Evolutionary conservation across 331 rosid species (phyloP), one percentile per base, ranked within the genome.

Genomic region (Phaseolus coccineus): DNA sequence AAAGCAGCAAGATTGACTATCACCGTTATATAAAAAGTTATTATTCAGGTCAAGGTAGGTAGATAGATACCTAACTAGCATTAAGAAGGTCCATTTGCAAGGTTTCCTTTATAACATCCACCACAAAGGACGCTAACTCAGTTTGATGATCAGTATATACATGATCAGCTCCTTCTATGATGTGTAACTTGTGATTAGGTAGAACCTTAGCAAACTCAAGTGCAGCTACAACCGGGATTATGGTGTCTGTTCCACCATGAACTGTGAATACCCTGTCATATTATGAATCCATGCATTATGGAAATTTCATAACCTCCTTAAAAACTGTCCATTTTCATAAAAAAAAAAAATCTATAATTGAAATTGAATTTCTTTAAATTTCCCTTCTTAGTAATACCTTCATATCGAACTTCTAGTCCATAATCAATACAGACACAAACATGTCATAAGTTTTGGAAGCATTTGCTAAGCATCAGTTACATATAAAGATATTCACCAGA

Each of bases 121-220:
- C 53, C 13, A 88, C 90, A 13, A 75, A 55, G 8, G 90, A 79
- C 7, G 81, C 76, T 75, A 91, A 56, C 71, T 89, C 87, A 11
- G 84, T 79, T 78, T 84, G 92, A 52, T 90, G 87, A 3, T 84
- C 48, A 51, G 85, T 83, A 83, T 82, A 85, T 25, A 76, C 11
- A 82, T 90, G 96, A 71, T 90, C 80, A 77, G 94, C 96, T 25
- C 91, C 92, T 81, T 80, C 81, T 24, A 90, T 65, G n/a, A 84
- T 51, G 42, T 77, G 94, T 48, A 89, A 61, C 71, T 89, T 80
- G 89, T 90, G 94, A 80, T 90, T 88, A 13, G 89, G 94, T 81
- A 90, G 80, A 77, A 86, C 81, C 79, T 92, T 87, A 58, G 87
- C 81, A 40, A 92, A 90, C 81, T 85, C 87, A 12, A 42, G 66